Conservation (phyloP, 1,284 basidiomycete genomes). For the Neonothopanus nambi region DNA sequence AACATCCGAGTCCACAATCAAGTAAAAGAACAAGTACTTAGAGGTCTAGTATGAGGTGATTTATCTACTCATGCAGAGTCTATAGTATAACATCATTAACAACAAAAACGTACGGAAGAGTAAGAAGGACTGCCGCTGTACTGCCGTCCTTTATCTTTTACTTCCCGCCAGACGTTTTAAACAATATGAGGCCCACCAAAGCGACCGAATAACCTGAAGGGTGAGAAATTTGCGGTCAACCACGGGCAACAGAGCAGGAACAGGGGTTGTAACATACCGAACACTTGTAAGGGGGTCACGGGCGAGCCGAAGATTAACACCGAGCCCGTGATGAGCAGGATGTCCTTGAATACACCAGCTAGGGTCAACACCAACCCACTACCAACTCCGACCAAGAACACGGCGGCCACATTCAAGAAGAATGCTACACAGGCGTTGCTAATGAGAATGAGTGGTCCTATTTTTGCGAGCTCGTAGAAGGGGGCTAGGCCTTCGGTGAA, state of each 20-base stretch:
- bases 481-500: slow-evolving; percentile 91
- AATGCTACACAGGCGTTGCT: slow-evolving; percentile 90
- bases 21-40: too few species aligned
- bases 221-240: too few species aligned
- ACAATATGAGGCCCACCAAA: slow-evolving; percentile 10
- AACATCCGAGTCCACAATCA: too few species aligned
- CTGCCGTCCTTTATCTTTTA: neutral
- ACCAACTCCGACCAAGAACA: slow-evolving; percentile 90
- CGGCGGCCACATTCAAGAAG: slow-evolving; percentile 89
- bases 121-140: too few species aligned
- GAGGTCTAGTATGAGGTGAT: too few species aligned
- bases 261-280: slow-evolving; percentile 57
- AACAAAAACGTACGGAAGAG: too few species aligned
- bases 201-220: slow-evolving; percentile 15
- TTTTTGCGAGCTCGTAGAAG: slow-evolving; percentile 70
- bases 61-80: too few species aligned
- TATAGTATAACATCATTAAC: too few species aligned
- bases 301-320: slow-evolving; percentile 81
- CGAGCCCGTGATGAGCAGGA: slow-evolving; percentile 88
- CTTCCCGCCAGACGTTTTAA: slow-evolving; percentile 8
- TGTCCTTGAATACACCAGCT: slow-evolving; percentile 97
- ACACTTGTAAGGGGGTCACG: slow-evolving; percentile 83
- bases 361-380: slow-evolving; percentile 90
- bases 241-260: neutral
- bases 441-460: slow-evolving; percentile 80